A percentile compares a stretch with the other conserved stretches of the same genome.
Evolutionary conservation across 208 protist genomes (phyloP).

Genomic region (Crithidia acanthocephali): DNA sequence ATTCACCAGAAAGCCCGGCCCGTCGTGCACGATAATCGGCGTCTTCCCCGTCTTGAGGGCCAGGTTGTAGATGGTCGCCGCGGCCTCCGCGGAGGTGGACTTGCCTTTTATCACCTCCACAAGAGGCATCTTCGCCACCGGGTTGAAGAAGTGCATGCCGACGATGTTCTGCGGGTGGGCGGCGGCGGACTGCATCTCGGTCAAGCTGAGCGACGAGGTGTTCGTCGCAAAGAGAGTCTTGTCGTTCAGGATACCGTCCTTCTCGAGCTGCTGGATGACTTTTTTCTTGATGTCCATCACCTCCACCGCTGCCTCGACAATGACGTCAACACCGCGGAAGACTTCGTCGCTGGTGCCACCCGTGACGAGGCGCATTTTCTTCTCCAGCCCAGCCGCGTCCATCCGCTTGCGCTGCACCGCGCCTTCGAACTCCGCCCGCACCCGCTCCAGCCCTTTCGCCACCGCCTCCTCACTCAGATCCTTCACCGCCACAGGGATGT

Average conservation of each 20-base stretch:
- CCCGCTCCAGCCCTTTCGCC: slow-evolving; percentile 66
- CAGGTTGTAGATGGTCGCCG: slow-evolving; percentile 75
- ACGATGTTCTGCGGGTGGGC: slow-evolving; percentile 84
- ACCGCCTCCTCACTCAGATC: slow-evolving; percentile 76
- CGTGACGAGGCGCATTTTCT: slow-evolving; percentile 66
- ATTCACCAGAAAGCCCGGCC: slow-evolving; percentile 87
- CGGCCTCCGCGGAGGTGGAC: slow-evolving; percentile 75
- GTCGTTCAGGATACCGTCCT: slow-evolving; percentile 50
- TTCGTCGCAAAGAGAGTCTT: slow-evolving; percentile 93
- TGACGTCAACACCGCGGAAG: slow-evolving; percentile 65
- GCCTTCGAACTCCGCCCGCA: slow-evolving; percentile 64
- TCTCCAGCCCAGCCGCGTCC: slow-evolving; percentile 41
- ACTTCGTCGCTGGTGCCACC: slow-evolving; percentile 59
- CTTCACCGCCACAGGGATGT: slow-evolving; percentile 70
- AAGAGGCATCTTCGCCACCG: slow-evolving; percentile 93
- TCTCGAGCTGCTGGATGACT: slow-evolving; percentile 85
- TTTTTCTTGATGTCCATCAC: slow-evolving; percentile 94
- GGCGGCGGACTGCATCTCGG: slow-evolving; percentile 80
- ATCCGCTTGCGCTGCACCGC: slow-evolving; percentile 73
- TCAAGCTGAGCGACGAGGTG: slow-evolving; percentile 93
- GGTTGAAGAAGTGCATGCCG: slow-evolving; percentile 97
- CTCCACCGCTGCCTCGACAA: slow-evolving; percentile 95
- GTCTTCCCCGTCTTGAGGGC: slow-evolving; percentile 90
- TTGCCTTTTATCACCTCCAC: slow-evolving; percentile 93
- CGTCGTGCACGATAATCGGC: slow-evolving; percentile 92